A percentile compares a stretch with the other conserved stretches of the same genome.
Conservation (phyloP, 1,284 basidiomycete species). For the Phellopilus nigrolimitatus region DNA sequence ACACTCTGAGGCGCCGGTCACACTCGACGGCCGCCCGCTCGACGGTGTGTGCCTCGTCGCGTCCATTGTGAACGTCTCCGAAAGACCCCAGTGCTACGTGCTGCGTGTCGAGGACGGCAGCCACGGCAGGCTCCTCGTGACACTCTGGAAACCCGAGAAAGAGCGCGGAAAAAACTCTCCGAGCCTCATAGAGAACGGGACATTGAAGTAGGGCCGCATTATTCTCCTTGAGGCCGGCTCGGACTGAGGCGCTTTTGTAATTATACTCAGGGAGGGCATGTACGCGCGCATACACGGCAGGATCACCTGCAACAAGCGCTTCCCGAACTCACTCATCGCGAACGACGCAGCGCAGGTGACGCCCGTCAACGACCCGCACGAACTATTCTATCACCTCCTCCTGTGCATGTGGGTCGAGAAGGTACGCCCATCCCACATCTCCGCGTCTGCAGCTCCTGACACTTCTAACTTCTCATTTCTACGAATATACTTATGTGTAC, state of each 20-base stretch:
- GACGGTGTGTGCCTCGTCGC: background rate
- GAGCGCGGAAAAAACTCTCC: background rate
- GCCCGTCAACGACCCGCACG: background rate
- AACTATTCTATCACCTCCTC: background rate
- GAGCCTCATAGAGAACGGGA: background rate
- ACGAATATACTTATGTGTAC: too few relatives aligned
- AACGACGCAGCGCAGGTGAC: background rate
- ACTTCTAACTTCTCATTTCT: too few relatives aligned
- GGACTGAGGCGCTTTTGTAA: too few relatives aligned
- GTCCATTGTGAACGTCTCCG: background rate
- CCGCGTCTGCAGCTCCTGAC: too few relatives aligned
- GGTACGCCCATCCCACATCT: background rate
- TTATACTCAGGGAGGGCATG: background rate
- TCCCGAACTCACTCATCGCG: background rate
- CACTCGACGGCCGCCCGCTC: background rate
- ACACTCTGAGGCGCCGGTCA: background rate
- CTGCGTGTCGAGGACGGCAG: constrained; percentile 6
- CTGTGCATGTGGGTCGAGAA: background rate
- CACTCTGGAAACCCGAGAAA: background rate
- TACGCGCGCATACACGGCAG: background rate
- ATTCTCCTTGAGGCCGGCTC: background rate
- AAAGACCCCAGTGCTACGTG: background rate
- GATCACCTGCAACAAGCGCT: background rate
- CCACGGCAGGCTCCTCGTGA: background rate
- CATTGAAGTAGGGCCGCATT: background rate